Evolutionary conservation across 176 grass and related monocot genomes (phyloP).

Genomic region (Triticum monococcum): DNA sequence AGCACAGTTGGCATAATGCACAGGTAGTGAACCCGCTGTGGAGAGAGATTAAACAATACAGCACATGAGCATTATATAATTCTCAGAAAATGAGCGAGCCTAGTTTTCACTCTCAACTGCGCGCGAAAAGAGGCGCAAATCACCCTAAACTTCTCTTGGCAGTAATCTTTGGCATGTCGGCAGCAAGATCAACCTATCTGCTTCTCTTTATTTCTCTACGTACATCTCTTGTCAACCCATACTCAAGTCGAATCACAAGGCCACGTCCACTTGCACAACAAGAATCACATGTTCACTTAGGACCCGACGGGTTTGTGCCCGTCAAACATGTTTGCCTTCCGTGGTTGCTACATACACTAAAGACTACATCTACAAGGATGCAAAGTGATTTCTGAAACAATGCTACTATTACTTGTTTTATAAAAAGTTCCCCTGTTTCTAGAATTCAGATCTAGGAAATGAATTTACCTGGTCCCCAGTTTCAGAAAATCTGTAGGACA

Average conservation of each 20-base stretch:
- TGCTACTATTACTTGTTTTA: background rate
- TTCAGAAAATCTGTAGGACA: conserved; percentile 61
- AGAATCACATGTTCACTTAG: background rate
- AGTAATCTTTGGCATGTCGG: background rate
- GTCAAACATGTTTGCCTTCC: background rate
- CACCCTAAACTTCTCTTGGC: background rate
- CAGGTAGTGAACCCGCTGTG: background rate
- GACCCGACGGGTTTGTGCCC: background rate
- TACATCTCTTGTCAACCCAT: background rate
- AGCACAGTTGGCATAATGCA: background rate
- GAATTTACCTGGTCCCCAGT: conserved; percentile 58
- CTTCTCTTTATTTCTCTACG: background rate
- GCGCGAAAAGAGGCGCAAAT: background rate
- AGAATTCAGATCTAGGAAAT: background rate
- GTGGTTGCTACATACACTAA: background rate
- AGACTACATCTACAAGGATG: background rate
- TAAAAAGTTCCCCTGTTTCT: background rate
- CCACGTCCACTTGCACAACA: too few species aligned
- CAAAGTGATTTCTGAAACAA: background rate
- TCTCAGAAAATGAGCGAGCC: background rate
- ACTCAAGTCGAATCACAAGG: background rate
- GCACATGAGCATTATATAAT: background rate
- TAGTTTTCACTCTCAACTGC: background rate
- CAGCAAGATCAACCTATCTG: background rate
- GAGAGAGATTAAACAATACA: too few species aligned